A percentile compares a stretch with the other conserved stretches of the same genome.
Conservation (phyloP, 352 stramenopile species). For the Aphanomyces invadans region DNA sequence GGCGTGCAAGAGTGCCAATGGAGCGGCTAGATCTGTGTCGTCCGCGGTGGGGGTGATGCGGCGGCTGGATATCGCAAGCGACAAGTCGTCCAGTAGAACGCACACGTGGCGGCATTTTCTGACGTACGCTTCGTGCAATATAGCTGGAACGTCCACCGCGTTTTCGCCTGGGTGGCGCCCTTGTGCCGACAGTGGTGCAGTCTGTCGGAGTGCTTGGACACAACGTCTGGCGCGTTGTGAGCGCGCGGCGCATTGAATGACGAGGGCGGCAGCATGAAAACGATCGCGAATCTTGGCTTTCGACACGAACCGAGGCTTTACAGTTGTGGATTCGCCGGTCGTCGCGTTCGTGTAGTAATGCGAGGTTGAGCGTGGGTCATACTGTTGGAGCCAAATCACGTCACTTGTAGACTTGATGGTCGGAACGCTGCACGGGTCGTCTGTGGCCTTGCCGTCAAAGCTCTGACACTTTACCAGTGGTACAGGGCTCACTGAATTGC, state of each 20-base stretch:
- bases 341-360: slow-evolving; percentile 33
- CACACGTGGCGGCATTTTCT: slow-evolving; percentile 31
- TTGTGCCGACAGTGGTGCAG: slow-evolving; percentile 27
- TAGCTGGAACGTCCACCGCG: slow-evolving; percentile 3
- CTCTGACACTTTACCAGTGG: not conserved
- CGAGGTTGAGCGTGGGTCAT: slow-evolving; percentile 32
- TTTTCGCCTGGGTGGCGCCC: too few relatives aligned
- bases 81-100: slow-evolving; percentile 8
- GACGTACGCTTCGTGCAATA: slow-evolving; percentile 32
- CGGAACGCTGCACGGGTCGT: not conserved
- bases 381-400: slow-evolving; percentile 37
- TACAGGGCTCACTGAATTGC: not conserved
- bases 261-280: slow-evolving; percentile 26
- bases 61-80: not conserved
- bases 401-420: not conserved
- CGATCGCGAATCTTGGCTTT: not conserved
- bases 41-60: not conserved
- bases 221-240: slow-evolving; percentile 32
- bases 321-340: slow-evolving; percentile 32
- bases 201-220: slow-evolving; percentile 26
- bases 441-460: not conserved
- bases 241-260: slow-evolving; percentile 51
- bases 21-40: not conserved
- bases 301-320: slow-evolving; percentile 35
- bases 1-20: slow-evolving; percentile 13